Evolutionary conservation across 2,329 filamentous ascomycete genomes (phyloP).

Genomic region (Alternaria sp.): DNA sequence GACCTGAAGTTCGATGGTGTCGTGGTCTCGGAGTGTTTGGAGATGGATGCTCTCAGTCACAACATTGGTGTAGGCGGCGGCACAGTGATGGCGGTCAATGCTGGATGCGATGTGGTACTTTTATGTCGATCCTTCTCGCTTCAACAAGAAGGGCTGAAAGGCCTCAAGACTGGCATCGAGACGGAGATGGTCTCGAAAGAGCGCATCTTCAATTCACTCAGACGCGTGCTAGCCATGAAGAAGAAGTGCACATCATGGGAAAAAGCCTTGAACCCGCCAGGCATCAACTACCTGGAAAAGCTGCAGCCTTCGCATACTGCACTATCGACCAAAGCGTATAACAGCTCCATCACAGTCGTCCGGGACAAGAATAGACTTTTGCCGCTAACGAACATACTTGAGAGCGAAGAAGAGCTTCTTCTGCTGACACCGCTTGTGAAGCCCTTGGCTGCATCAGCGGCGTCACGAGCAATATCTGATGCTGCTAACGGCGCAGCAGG

Average conservation of each 20-base stretch:
- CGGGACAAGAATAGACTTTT: conserved; percentile 86
- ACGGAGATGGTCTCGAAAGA: conserved; percentile 87
- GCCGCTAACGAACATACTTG: conserved; percentile 81
- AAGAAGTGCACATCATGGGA: conserved; percentile 88
- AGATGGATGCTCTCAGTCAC: conserved; percentile 95
- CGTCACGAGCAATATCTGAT: conserved; percentile 75
- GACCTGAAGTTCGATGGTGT: conserved; percentile 92
- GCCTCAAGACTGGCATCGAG: conserved; percentile 86
- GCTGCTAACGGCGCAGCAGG: conserved; percentile 62
- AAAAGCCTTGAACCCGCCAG: conserved; percentile 86
- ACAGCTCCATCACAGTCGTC: conserved; percentile 91
- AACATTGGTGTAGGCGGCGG: conserved; percentile 97
- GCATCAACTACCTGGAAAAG: conserved; percentile 77
- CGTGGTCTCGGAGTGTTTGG: conserved; percentile 92
- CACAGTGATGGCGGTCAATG: conserved; percentile 96
- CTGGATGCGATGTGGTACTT: conserved; percentile 90
- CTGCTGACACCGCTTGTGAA: conserved; percentile 90
- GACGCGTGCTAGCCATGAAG: conserved; percentile 82
- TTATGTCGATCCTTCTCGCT: conserved; percentile 88
- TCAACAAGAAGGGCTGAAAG: conserved; percentile 90
- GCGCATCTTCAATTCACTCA: conserved; percentile 81
- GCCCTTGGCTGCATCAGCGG: conserved; percentile 87
- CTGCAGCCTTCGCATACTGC: conserved; percentile 84
- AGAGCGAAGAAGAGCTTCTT: conserved; percentile 87
- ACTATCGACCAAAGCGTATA: conserved; percentile 86